phyloP scores from a whole-genome alignment of 2,329 filamentous ascomycete genomes.

The Alternaria infectoria region DNA sequence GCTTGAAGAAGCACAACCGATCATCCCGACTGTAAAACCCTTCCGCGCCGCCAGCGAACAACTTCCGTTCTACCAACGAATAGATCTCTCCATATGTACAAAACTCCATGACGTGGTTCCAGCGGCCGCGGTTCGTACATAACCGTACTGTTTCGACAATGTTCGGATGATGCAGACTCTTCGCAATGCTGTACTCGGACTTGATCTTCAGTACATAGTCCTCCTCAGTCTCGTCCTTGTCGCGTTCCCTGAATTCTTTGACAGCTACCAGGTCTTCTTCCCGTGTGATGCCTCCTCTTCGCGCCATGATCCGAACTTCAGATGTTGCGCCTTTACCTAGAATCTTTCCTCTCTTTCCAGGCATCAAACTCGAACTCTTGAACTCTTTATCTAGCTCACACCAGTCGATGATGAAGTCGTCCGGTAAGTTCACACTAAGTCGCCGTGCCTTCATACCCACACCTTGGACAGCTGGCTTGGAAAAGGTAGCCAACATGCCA shows the following conservation, averaged over 20 bases:
- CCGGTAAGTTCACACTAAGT: conserved; percentile 74
- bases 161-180: conserved; percentile 84
- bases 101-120: conserved; percentile 95
- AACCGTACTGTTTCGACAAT: conserved; percentile 81
- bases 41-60: conserved; percentile 60
- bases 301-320: conserved; percentile 79
- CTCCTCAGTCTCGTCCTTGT: conserved; percentile 69
- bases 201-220: conserved; percentile 91
- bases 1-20: conserved; percentile 86
- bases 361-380: conserved; percentile 68
- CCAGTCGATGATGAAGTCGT: conserved; percentile 75
- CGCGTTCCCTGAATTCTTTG: conserved; percentile 83
- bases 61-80: conserved; percentile 67
- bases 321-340: conserved; percentile 84
- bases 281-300: conserved; percentile 64
- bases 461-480: conserved; percentile 65
- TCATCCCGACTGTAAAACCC: conserved; percentile 67
- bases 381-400: conserved; percentile 73
- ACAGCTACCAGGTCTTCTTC: conserved; percentile 78
- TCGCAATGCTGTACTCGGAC: conserved; percentile 86
- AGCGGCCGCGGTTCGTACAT: conserved; percentile 74
- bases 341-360: conserved; percentile 74
- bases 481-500: conserved; percentile 45
- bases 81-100: conserved; percentile 84
- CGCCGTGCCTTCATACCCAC: conserved; percentile 80